Evolutionary conservation across 2,329 filamentous ascomycete genomes (phyloP).

Genomic region (Penicillium hesseltinei): DNA sequence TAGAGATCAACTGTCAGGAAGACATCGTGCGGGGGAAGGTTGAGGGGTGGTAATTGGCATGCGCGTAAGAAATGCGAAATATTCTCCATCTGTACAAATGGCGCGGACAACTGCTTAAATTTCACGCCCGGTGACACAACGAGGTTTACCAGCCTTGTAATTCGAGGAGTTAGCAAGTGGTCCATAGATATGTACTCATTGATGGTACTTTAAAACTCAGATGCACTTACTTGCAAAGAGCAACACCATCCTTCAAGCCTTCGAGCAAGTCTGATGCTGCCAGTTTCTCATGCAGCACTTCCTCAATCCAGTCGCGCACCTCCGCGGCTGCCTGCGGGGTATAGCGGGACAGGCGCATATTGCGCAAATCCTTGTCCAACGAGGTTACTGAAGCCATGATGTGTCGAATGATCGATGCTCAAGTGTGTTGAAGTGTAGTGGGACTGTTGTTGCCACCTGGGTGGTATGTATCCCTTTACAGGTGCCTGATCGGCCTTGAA

Average conservation of each 20-base stretch:
- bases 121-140: slow-evolving; percentile 74
- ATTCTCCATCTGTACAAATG: slow-evolving; percentile 99
- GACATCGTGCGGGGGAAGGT: slow-evolving; percentile 86
- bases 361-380: slow-evolving; percentile 92
- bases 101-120: slow-evolving; percentile 91
- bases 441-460: slow-evolving; percentile 1
- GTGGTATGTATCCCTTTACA: slow-evolving; percentile 19
- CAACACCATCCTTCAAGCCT: slow-evolving; percentile 83
- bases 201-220: neutral
- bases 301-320: slow-evolving; percentile 81
- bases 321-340: slow-evolving; percentile 88
- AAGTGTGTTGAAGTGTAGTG: neutral
- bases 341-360: slow-evolving; percentile 87
- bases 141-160: slow-evolving; percentile 73
- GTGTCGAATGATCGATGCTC: neutral
- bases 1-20: slow-evolving; percentile 97
- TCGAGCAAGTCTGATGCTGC: slow-evolving; percentile 76
- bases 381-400: slow-evolving; percentile 90
- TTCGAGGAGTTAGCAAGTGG: slow-evolving; percentile 24
- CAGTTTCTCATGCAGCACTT: slow-evolving; percentile 70
- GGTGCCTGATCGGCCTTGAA: slow-evolving; percentile 23
- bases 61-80: slow-evolving; percentile 92
- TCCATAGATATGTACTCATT: neutral
- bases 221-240: slow-evolving; percentile 76
- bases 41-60: slow-evolving; percentile 80